phyloP scores from a whole-genome alignment of 1,284 basidiomycete species.

The Malassezia dermatis region DNA sequence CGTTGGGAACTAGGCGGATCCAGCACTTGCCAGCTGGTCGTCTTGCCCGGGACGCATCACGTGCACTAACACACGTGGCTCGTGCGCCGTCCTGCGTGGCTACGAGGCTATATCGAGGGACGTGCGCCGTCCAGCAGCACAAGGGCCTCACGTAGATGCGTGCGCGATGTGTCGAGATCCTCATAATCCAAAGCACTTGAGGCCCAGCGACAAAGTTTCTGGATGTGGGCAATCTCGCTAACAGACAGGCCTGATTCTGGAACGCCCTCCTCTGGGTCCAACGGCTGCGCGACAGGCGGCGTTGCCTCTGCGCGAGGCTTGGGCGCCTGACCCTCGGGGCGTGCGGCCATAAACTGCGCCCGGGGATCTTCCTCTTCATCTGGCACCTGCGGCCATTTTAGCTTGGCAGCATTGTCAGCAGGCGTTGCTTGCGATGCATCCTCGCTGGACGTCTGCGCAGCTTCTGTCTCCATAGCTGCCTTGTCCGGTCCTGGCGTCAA shows the following conservation, averaged over 20 bases:
- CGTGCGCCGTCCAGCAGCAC: slow-evolving; percentile 26
- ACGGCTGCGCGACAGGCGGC: background rate
- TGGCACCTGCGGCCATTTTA: background rate
- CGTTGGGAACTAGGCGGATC: background rate
- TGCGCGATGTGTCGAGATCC: slow-evolving; percentile 37
- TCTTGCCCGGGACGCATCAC: slow-evolving; percentile 8
- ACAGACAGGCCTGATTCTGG: slow-evolving; percentile 1
- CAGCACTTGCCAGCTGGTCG: slow-evolving; percentile 5
- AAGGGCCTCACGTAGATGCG: slow-evolving; percentile 35
- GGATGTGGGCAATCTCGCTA: slow-evolving; percentile 16
- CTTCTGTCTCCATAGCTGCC: background rate
- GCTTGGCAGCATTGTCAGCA: background rate
- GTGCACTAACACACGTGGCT: slow-evolving; percentile 10
- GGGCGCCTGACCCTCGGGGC: background rate
- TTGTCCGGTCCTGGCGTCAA: slow-evolving; percentile 25
- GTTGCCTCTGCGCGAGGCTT: background rate
- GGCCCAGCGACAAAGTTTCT: slow-evolving; percentile 39
- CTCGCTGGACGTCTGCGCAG: background rate
- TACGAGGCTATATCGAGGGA: background rate
- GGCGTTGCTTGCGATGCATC: no score
- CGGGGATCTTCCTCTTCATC: background rate
- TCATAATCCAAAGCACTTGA: slow-evolving; percentile 45
- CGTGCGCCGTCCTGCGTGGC: background rate
- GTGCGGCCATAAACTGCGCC: background rate
- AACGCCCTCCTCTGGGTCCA: no score